phyloP scores from a whole-genome alignment of 345 rosid genomes.

The Balakata baccata region DNA sequence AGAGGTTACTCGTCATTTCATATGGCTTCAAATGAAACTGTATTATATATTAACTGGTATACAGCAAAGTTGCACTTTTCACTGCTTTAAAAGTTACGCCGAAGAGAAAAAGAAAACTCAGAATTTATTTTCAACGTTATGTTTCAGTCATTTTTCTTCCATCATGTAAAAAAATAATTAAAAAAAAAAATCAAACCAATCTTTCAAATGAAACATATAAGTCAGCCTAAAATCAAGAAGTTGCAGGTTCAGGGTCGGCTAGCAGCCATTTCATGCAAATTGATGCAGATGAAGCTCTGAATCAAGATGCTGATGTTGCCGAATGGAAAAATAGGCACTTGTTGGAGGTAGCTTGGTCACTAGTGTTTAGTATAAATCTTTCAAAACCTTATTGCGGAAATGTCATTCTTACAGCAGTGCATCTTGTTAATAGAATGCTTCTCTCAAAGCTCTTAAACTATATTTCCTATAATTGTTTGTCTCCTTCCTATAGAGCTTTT shows the following conservation, averaged over 20 bases:
- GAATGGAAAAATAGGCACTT: too few species aligned
- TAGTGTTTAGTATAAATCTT: too few species aligned
- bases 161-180: too few species aligned
- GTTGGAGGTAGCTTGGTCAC: too few species aligned
- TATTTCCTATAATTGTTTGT: too few species aligned
- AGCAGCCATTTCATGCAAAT: not conserved
- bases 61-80: not conserved
- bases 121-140: not conserved
- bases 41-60: not conserved
- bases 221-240: not conserved
- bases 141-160: not conserved
- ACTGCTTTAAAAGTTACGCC: not conserved
- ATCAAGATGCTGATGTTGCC: too few species aligned
- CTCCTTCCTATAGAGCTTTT: too few species aligned
- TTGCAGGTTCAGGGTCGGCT: not conserved
- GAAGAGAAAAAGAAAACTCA: not conserved
- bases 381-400: too few species aligned
- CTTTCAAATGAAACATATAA: not conserved
- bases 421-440: too few species aligned
- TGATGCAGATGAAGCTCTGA: not conserved
- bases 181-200: not conserved
- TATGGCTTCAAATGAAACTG: not conserved
- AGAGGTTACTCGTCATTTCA: not conserved
- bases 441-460: too few species aligned
- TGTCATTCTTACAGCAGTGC: too few species aligned